Base-by-base conservation (phyloP, 192 early-diverging fungal genomes). In the Jimgerdemannia flammicorona region DNA sequence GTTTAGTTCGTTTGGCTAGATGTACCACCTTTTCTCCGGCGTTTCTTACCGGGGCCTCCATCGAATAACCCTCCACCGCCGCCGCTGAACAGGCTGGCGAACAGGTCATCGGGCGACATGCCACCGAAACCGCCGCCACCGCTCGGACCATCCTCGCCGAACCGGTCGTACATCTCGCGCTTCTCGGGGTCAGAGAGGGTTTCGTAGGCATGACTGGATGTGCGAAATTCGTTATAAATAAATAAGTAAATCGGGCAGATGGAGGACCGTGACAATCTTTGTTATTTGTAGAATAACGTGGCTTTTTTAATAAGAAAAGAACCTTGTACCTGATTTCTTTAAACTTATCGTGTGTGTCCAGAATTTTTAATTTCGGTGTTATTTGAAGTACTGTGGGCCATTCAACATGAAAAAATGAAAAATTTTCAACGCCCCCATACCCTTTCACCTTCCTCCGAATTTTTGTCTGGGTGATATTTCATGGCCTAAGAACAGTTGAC, bases 111-210 rank as follows among this genome's bases (percentile, higher is more conserved):
- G 40, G 94, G 89, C 11, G 86, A 87, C 88, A 94, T 91, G 39
- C 90, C 90, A 43, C 84, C 87, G 11, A 77, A 78, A 14, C 88
- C 88, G 66, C 84, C 87, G 2, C 81, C 92, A 43, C 87, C 90
- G n/a, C 84, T 79, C 63, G 92, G 84, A 43, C 96, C 96, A 19
- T 96, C 95, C 77, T 97, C 94, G 70, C 97, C 96, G 74, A 89
- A 97, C 70, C 86, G 87, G 82, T 99, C 97, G 82, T 99, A 99
- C 72, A 93, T 80, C 66, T 93, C 88, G 29, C 97, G 81, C 80
- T 90, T 91, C 73, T 95, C 87, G 8, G 87, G 82, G 81, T 97
- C 95, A 44, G 91, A 92, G 17, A 97, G 84, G 42, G 93, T 85
- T 77, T 97, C 94, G 77, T 97, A 97, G 4, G 95, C 95, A 77